Evolutionary conservation across 2,329 filamentous ascomycete species (phyloP), one percentile per base, ranked within the genome.

Genomic region (Phyllosticta citriasiana): DNA sequence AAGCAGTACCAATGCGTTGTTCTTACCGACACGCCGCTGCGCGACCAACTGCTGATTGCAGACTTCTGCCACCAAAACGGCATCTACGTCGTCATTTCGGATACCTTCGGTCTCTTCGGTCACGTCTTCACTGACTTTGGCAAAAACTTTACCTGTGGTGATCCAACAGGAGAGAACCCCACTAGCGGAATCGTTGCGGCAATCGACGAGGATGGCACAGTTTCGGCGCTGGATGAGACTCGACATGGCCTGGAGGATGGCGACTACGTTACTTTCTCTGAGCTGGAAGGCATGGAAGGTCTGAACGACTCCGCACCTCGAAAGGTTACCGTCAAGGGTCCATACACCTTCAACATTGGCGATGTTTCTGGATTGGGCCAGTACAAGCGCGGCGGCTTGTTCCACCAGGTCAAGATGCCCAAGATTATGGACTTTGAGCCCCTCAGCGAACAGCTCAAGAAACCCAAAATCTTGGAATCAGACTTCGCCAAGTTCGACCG

Each of bases 401-500:
- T 89, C 74, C 88, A 89, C 50, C 94, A 99, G 75, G 94, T 97
- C 75, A 99, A 97, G 82, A 97, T 97, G 93, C 94, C 94, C 57
- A 96, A 94, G 78, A 84, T 91, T 60, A 77, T 97, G 69, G 84
- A 94, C 72, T 99, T 97, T 77, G 89, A 96, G 78, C 81, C 85
- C 51, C 84, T 97, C 62, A 86, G 86, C 52, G 78, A 84, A 58
- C 84, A 96, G 63, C 76, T 97, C 61, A 90, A 90, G 75, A 88
- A 91, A 62, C 94, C 94, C 2, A 93, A 97, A 69, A 85, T 95
- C 65, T 77, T 97, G 69, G 84, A 96, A 63, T 96, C 94, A 24
- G 94, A 99, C 73, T 99, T 92, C 71, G 94, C 94, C 76, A 99
- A 99, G 76, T 97, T 97, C 67, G 94, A 97, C 74, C 88, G 94